Evolutionary conservation across 345 rosid genomes (phyloP).

Genomic region (Melaleuca alternifolia): DNA sequence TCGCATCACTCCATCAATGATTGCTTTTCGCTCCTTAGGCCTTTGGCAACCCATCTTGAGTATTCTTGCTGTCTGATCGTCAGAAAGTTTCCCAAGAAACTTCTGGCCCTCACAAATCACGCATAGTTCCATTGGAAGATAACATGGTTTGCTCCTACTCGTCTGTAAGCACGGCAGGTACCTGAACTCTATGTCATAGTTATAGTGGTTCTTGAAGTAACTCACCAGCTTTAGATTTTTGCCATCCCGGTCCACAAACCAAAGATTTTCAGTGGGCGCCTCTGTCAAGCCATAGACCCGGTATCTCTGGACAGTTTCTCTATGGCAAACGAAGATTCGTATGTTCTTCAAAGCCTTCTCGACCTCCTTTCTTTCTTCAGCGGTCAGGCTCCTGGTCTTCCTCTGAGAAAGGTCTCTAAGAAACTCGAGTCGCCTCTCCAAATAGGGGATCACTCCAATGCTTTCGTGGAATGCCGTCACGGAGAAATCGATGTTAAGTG

Average conservation of each 20-base stretch:
- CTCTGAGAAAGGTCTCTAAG: conserved; percentile 67
- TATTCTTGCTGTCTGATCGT: conserved; percentile 88
- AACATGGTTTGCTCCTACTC: conserved; percentile 86
- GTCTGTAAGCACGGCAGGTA: conserved; percentile 88
- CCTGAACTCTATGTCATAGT: conserved; percentile 63
- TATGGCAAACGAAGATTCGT: conserved; percentile 83
- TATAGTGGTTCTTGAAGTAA: conserved; percentile 85
- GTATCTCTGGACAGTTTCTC: conserved; percentile 90
- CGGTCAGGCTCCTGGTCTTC: conserved; percentile 46
- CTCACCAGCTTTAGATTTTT: conserved; percentile 52
- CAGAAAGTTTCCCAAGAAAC: conserved; percentile 93
- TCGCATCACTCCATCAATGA: conserved; percentile 64
- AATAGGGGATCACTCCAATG: conserved; percentile 76
- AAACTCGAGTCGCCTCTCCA: conserved; percentile 80
- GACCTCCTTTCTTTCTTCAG: conserved; percentile 79
- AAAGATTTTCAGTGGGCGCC: conserved; percentile 56
- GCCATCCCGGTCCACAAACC: conserved; percentile 83
- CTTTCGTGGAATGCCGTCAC: conserved; percentile 89
- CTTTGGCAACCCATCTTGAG: conserved; percentile 91
- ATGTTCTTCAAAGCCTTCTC: conserved; percentile 75
- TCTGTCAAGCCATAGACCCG: conserved; percentile 79
- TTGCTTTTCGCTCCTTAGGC: conserved; percentile 77
- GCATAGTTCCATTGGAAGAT: conserved; percentile 96
- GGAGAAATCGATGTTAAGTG: conserved; percentile 86
- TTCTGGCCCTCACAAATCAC: conserved; percentile 97